Conservation (phyloP, 352 stramenopile species). For the Pythium monospermum region DNA sequence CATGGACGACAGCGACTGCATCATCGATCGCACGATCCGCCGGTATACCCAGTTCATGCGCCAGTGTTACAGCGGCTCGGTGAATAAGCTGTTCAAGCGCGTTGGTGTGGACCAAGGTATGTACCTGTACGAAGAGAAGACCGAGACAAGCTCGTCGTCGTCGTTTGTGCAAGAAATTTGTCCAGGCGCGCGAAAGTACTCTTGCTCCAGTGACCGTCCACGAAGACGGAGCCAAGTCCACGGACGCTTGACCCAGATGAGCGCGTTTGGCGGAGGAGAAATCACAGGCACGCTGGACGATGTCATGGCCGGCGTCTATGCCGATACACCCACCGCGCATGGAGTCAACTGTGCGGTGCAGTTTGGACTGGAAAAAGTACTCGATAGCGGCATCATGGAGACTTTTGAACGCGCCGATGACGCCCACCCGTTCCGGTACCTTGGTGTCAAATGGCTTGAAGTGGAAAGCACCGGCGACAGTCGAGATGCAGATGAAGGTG, state of each 20-base stretch:
- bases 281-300: slow-evolving; percentile 39
- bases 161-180: slow-evolving; percentile 17
- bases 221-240: slow-evolving; percentile 4
- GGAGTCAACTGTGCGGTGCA: slow-evolving; percentile 41
- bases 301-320: slow-evolving; percentile 49
- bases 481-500: not conserved
- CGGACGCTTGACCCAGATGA: slow-evolving; percentile 35
- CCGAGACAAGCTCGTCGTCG: not conserved
- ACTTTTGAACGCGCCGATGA: slow-evolving; percentile 30
- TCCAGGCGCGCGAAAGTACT: slow-evolving; percentile 1
- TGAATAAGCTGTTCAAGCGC: slow-evolving; percentile 38
- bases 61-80: slow-evolving; percentile 23
- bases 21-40: slow-evolving; percentile 47
- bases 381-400: slow-evolving; percentile 45
- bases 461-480: slow-evolving; percentile 4
- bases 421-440: slow-evolving; percentile 37
- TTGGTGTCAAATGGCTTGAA: slow-evolving; percentile 64
- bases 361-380: slow-evolving; percentile 31
- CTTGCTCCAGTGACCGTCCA: not conserved
- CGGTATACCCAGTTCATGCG: slow-evolving; percentile 45
- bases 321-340: slow-evolving; percentile 32
- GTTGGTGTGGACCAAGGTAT: slow-evolving; percentile 40
- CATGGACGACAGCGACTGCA: slow-evolving; percentile 37
- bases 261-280: slow-evolving; percentile 47
- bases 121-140: slow-evolving; percentile 48